These are phyloP conservation scores for Tylopilus vinaceipallidus DNA, from an alignment of 768 basidiomycete species.

Conservation along the genomic window DNA sequence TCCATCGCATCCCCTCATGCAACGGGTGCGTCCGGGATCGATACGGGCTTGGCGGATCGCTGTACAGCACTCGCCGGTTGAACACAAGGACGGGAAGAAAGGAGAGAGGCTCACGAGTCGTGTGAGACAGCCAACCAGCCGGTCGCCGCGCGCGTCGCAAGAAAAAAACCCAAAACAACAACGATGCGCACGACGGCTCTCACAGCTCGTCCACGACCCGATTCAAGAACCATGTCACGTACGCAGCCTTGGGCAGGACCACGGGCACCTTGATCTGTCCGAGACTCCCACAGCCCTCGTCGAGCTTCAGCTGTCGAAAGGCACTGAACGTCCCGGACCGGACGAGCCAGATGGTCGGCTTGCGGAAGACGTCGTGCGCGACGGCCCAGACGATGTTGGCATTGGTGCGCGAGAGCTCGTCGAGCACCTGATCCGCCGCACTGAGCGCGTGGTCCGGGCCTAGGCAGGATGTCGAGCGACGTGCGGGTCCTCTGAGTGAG, in stretches of 20 bases:
- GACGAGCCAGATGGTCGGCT: slow-evolving; percentile 24
- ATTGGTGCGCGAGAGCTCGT: background rate
- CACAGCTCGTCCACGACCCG: slow-evolving; percentile 18
- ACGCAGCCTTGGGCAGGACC: slow-evolving; percentile 12
- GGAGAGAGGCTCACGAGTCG: too few species aligned
- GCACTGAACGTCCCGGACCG: slow-evolving; percentile 21
- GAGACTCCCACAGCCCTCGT: slow-evolving; percentile 1
- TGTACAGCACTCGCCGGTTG: too few species aligned
- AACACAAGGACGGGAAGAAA: too few species aligned
- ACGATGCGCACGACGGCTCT: background rate
- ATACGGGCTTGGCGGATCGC: too few species aligned
- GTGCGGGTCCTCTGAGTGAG: background rate
- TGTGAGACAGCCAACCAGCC: too few species aligned
- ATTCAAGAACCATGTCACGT: slow-evolving; percentile 12
- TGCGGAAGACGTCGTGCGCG: background rate
- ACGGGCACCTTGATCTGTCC: slow-evolving; percentile 24
- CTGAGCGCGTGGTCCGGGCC: background rate
- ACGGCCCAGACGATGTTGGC: background rate
- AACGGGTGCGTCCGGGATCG: too few species aligned
- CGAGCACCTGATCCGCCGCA: slow-evolving; percentile 9
- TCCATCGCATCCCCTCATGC: too few species aligned
- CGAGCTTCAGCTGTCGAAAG: slow-evolving; percentile 18
- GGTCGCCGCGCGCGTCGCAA: too few species aligned
- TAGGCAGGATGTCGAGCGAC: background rate
- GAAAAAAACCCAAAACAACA: background rate